Percentiles rank a stretch among this genome's conserved stretches.
Conservation (phyloP, 306 rosid species). For the Rosa persica region DNA sequence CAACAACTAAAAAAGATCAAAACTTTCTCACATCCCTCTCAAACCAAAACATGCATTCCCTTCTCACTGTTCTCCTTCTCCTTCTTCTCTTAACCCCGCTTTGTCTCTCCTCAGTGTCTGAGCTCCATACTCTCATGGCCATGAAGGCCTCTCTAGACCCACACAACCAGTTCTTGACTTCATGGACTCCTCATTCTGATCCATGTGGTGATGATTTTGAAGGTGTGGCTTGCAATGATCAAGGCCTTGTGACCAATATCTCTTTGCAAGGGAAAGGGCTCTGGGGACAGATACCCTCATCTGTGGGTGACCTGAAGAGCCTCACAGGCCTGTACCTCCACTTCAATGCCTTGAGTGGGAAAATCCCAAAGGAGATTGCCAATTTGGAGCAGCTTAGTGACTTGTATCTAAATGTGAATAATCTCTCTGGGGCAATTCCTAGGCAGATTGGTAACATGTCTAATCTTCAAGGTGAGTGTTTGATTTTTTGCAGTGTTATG, state of each 20-base stretch:
- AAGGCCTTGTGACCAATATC: slow-evolving; percentile 42
- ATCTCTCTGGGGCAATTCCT: slow-evolving; percentile 50
- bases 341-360: slow-evolving; percentile 47
- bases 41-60: slow-evolving; percentile 39
- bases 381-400: slow-evolving; percentile 38
- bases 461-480: slow-evolving; percentile 47
- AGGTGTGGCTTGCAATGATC: slow-evolving; percentile 55
- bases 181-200: slow-evolving; percentile 38
- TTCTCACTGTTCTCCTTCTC: slow-evolving; percentile 3
- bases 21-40: slow-evolving; percentile 7
- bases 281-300: slow-evolving; percentile 37
- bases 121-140: slow-evolving; percentile 38
- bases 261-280: slow-evolving; percentile 58
- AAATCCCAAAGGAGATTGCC: slow-evolving; percentile 42
- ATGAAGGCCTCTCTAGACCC: slow-evolving; percentile 55
- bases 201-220: slow-evolving; percentile 49
- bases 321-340: slow-evolving; percentile 54
- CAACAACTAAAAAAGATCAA: neutral
- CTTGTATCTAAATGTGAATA: slow-evolving; percentile 52
- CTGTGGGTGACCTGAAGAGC: slow-evolving; percentile 46
- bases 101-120: slow-evolving; percentile 33
- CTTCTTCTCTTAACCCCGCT: slow-evolving; percentile 20
- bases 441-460: slow-evolving; percentile 39
- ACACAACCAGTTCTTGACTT: slow-evolving; percentile 34
- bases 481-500: neutral